A percentile compares a stretch with the other conserved stretches of the same genome.
Evolutionary conservation across 208 protist genomes (phyloP).

Genomic region (Angomonas ambiguus): DNA sequence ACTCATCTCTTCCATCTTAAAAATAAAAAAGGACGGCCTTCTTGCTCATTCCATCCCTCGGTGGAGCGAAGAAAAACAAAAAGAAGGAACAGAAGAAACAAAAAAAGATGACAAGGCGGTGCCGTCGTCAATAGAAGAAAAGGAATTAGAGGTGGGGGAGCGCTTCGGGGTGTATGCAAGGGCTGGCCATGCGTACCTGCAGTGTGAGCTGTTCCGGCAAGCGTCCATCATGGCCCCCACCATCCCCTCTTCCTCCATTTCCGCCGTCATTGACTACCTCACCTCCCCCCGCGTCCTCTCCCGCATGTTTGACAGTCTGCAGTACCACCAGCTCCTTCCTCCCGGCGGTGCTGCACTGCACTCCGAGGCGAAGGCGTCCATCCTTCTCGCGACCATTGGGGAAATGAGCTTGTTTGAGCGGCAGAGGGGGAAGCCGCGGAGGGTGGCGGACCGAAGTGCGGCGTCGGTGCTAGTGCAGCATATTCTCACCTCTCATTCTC

Average conservation of each 20-base stretch:
- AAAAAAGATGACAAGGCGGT: no score
- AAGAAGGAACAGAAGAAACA: slow-evolving; percentile 8
- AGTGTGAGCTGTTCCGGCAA: background rate
- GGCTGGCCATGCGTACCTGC: background rate
- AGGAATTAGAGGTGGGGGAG: background rate
- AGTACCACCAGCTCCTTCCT: background rate
- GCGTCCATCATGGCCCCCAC: background rate
- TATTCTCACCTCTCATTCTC: slow-evolving; percentile 64
- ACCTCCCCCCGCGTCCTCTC: background rate
- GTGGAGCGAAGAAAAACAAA: background rate
- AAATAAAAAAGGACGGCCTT: slow-evolving; percentile 41
- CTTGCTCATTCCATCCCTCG: slow-evolving; percentile 21
- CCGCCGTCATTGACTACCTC: background rate
- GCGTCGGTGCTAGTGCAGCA: slow-evolving; percentile 71
- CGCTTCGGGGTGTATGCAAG: background rate
- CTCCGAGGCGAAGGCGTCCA: slow-evolving; percentile 38
- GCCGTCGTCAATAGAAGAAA: no score
- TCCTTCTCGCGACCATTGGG: slow-evolving; percentile 58
- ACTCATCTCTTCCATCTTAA: slow-evolving; percentile 48
- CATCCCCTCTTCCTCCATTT: background rate
- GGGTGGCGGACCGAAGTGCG: slow-evolving; percentile 37
- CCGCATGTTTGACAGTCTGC: background rate
- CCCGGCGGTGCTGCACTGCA: background rate
- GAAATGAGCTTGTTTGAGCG: slow-evolving; percentile 60
- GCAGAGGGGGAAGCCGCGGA: slow-evolving; percentile 37